These are phyloP conservation scores for Macrolepiota albuminosa DNA, from an alignment of 768 basidiomycete species.

Conservation along the genomic window DNA sequence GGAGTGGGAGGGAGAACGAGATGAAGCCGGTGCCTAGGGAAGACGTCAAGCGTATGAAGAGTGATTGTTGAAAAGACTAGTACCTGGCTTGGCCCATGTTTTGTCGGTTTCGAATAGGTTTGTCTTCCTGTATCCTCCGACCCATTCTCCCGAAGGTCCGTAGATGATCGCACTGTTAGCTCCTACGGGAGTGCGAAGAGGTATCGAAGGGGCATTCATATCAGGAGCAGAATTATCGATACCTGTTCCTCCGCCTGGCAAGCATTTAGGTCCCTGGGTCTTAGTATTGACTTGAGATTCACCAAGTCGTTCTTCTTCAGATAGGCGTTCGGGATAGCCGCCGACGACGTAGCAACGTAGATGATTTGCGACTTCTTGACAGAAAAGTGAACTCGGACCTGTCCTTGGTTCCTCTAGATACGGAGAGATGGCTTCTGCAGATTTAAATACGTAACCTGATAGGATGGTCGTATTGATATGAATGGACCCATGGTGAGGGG, in stretches of 20 bases:
- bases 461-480: not conserved
- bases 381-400: slow-evolving; percentile 75
- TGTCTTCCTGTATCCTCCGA: slow-evolving; percentile 75
- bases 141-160: slow-evolving; percentile 54
- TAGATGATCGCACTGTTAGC: slow-evolving; percentile 74
- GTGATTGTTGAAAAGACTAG: slow-evolving; percentile 9
- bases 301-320: slow-evolving; percentile 13
- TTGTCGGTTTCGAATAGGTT: slow-evolving; percentile 75
- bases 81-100: slow-evolving; percentile 81
- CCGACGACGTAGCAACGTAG: slow-evolving; percentile 70
- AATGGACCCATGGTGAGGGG: not conserved
- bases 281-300: slow-evolving; percentile 6
- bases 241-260: slow-evolving; percentile 11
- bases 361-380: slow-evolving; percentile 58
- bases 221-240: not conserved
- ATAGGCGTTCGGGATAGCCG: slow-evolving; percentile 72
- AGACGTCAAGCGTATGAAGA: not conserved
- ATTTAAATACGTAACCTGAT: slow-evolving; percentile 76
- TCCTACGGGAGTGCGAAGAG: slow-evolving; percentile 30
- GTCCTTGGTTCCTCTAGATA: slow-evolving; percentile 68
- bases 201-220: too few species aligned
- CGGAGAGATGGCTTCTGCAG: slow-evolving; percentile 60
- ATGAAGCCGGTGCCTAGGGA: slow-evolving; percentile 63
- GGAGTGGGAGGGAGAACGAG: slow-evolving; percentile 10
- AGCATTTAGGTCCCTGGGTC: slow-evolving; percentile 3